phyloP scores from a whole-genome alignment of 139 green algal species.

The Tetradesmus obliquus region DNA sequence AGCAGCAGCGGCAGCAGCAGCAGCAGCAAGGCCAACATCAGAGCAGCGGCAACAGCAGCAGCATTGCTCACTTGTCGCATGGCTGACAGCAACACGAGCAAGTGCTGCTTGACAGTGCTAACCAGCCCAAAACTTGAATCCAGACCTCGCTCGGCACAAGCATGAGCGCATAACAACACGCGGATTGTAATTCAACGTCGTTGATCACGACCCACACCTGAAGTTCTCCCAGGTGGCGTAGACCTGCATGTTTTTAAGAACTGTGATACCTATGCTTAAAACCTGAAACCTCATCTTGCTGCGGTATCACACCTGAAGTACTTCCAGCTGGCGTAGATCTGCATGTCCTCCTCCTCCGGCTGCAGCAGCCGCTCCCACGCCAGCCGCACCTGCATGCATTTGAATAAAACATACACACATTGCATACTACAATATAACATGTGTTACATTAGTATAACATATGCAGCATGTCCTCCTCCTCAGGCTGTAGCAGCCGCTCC shows the following conservation, averaged over 20 bases:
- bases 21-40: neutral
- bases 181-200: too few relatives aligned
- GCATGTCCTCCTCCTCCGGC: constrained; percentile 22
- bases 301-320: constrained; percentile 27
- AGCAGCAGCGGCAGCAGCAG: constrained; percentile 33
- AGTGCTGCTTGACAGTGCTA: neutral
- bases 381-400: neutral
- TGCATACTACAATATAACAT: too few relatives aligned
- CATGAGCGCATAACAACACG: neutral
- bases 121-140: neutral
- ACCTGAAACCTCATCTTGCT: neutral
- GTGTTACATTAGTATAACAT: too few relatives aligned
- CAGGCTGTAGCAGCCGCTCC: constrained; percentile 11
- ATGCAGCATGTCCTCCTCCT: constrained; percentile 15
- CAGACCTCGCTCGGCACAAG: neutral
- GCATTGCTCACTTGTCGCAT: neutral
- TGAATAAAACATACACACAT: too few relatives aligned
- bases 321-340: constrained; percentile 40
- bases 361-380: constrained; percentile 20
- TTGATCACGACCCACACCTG: too few relatives aligned
- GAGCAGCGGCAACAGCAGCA: neutral
- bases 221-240: too few relatives aligned
- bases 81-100: too few relatives aligned
- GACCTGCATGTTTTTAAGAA: neutral
- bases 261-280: neutral